Evolutionary conservation across 192 early-diverging fungal species (phyloP), one percentile per base, ranked within the genome.

Genomic region (Dimargaris xerosporica): DNA sequence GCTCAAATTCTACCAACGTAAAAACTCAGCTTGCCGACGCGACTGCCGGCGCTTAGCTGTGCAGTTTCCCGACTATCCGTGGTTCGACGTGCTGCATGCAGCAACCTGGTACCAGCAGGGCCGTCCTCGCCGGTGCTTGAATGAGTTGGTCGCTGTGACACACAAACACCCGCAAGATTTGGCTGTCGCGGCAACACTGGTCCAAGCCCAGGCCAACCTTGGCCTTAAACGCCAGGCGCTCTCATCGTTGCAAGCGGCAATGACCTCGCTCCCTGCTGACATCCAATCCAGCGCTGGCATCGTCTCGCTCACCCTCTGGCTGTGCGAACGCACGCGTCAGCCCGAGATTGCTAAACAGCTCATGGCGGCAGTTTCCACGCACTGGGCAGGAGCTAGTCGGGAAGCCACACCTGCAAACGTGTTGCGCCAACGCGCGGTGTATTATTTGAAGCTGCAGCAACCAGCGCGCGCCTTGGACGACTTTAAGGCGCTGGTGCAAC

Each of bases 31-130:
- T 19, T 12, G 12, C 17, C 56, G 56, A 12, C 31, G 56, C 17
- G 56, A 59, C n/a, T 59, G 56, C n/a, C 56, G 56, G 11, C 19
- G 23, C 2, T 21, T 21, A 2, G 10, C 15, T 31, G 23, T 5
- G 17, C 17, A 11, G 11, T 59, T 41, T 44, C 34, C 34, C 17
- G 19, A 17, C 11, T 19, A 43, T n/a, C 34, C 31, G 2, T 16
- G 39, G 12, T 42, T 59, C 31, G 34, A 13, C 34, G 16, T 59
- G 31, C 56, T 59, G 30, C 56, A 59, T 13, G 56, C 56, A 17
- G 56, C 56, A 12, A 59, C 56, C 23, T 59, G 31, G 30, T 59
- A 29, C 56, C 30, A 29, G 16, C 56, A 59, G 30, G 30, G 56
- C 13, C 34, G 34, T 7, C 34, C 34, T 39, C 34, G 34, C 34